Percentiles rank a stretch among this genome's conserved stretches.
Conservation (phyloP, 257 asterid genomes). For the Salvia rosmarinus region DNA sequence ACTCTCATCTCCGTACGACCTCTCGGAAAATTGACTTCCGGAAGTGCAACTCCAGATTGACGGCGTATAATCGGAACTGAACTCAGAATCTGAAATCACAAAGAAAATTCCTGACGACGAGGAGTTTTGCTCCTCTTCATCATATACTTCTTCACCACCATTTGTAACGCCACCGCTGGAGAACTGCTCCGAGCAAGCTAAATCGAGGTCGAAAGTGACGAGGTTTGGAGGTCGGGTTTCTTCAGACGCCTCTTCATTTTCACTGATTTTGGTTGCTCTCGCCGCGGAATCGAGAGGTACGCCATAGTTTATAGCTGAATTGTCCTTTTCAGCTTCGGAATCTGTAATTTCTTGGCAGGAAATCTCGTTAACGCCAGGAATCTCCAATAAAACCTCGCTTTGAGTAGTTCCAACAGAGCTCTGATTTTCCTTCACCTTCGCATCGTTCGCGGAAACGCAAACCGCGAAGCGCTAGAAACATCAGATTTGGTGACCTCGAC, state of each 20-base stretch:
- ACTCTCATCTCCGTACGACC: conserved; percentile 54
- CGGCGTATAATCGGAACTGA: conserved; percentile 58
- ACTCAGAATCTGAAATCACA: conserved; percentile 55
- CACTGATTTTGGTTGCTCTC: conserved; percentile 34
- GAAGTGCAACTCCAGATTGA: conserved; percentile 68
- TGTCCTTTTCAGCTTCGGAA: conserved; percentile 35
- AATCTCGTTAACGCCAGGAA: conserved; percentile 24
- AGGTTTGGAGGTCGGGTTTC: conserved; percentile 36
- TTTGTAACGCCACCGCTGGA: conserved; percentile 43
- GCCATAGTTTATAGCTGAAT: conserved; percentile 35
- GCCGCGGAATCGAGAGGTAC: conserved; percentile 41
- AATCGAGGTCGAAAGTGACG: conserved; percentile 48
- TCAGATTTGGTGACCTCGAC: conserved; percentile 43
- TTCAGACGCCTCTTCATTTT: conserved; percentile 36
- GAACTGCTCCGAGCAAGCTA: conserved; percentile 80
- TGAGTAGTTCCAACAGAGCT: conserved; percentile 35
- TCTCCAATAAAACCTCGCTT: conserved; percentile 37
- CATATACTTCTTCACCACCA: conserved; percentile 36
- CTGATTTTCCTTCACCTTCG: conserved; percentile 35
- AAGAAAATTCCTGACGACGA: conserved; percentile 58
- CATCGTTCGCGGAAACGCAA: conserved; percentile 33
- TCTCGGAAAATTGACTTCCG: conserved; percentile 91
- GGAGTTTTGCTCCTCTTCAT: conserved; percentile 47
- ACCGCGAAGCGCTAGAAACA: conserved; percentile 47
- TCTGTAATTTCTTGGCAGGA: conserved; percentile 29